Conservation (phyloP, 352 stramenopile genomes). For the Blastocystis sp. region DNA sequence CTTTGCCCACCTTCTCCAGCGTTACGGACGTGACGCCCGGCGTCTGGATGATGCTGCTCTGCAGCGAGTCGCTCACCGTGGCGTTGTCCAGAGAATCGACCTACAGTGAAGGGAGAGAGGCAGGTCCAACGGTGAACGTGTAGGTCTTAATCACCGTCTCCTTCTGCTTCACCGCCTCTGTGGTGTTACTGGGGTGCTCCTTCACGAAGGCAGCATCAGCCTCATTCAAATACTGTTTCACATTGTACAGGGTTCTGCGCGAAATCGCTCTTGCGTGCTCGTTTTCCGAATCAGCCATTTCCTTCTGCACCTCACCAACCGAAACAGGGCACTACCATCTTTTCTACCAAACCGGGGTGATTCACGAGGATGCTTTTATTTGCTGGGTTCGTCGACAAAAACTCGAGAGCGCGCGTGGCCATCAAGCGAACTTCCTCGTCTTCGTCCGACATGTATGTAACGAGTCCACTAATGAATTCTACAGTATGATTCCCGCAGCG, state of each 20-base stretch:
- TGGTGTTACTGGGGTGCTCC: constrained; percentile 11
- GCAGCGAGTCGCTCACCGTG: constrained; percentile 8
- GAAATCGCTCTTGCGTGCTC: constrained; percentile 60
- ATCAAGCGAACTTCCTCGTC: constrained; percentile 61
- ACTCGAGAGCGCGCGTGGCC: constrained; percentile 56
- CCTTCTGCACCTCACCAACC: constrained; percentile 36
- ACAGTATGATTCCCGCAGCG: neutral
- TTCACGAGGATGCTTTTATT: constrained; percentile 38
- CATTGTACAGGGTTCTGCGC: constrained; percentile 62
- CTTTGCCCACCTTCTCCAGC: constrained; percentile 21
- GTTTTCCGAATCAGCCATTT: constrained; percentile 54
- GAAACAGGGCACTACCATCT: constrained; percentile 39
- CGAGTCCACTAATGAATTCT: constrained; percentile 66
- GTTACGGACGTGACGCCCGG: constrained; percentile 61
- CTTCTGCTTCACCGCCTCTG: neutral
- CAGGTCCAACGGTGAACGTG: constrained; percentile 19
- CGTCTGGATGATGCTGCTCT: constrained; percentile 49
- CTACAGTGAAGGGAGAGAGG: neutral
- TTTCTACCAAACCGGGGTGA: constrained; percentile 30
- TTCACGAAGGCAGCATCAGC: constrained; percentile 53
- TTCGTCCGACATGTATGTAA: constrained; percentile 49
- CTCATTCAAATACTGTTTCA: constrained; percentile 37
- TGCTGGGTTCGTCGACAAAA: constrained; percentile 64
- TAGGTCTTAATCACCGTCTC: constrained; percentile 52
- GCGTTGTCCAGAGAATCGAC: constrained; percentile 10